Conservation (phyloP, 352 stramenopile species). For the Pythium scleroteichum region DNA sequence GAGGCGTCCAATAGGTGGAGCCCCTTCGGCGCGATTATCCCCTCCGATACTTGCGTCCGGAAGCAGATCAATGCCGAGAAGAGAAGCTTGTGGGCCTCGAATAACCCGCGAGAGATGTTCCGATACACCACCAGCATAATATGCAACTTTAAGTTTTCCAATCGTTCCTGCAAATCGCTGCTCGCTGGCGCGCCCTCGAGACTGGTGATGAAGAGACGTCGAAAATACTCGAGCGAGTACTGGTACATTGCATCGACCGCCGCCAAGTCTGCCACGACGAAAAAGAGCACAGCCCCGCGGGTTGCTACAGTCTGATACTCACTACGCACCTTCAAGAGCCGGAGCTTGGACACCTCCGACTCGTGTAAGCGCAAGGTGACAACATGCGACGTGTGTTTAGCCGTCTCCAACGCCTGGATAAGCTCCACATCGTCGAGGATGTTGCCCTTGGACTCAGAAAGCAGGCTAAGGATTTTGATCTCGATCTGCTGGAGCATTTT, state of each 20-base stretch:
- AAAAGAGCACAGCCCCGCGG: slow-evolving; percentile 71
- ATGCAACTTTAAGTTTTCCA: slow-evolving; percentile 44
- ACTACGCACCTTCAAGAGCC: slow-evolving; percentile 63
- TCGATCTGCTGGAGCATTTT: slow-evolving; percentile 90
- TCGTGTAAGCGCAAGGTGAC: slow-evolving; percentile 57
- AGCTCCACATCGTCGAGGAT: slow-evolving; percentile 91
- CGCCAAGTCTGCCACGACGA: slow-evolving; percentile 59
- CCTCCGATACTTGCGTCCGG: slow-evolving; percentile 49
- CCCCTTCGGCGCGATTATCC: slow-evolving; percentile 37
- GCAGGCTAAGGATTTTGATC: slow-evolving; percentile 87
- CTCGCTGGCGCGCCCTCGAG: slow-evolving; percentile 41
- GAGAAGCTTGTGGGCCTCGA: slow-evolving; percentile 62
- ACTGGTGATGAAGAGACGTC: slow-evolving; percentile 60
- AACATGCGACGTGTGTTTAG: slow-evolving; percentile 64
- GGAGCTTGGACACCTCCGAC: slow-evolving; percentile 58
- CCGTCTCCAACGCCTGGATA: slow-evolving; percentile 60
- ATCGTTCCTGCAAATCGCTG: slow-evolving; percentile 32
- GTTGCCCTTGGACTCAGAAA: slow-evolving; percentile 86
- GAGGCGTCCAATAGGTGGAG: slow-evolving; percentile 39
- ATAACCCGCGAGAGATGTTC: slow-evolving; percentile 74
- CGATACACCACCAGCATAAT: slow-evolving; percentile 59
- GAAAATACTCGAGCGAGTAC: slow-evolving; percentile 78
- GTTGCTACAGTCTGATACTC: slow-evolving; percentile 58
- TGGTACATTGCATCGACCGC: slow-evolving; percentile 79
- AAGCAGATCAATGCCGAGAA: slow-evolving; percentile 66